These are phyloP conservation scores for Solanum peruvianum DNA, from an alignment of 257 asterid species.

Conservation along the genomic window DNA sequence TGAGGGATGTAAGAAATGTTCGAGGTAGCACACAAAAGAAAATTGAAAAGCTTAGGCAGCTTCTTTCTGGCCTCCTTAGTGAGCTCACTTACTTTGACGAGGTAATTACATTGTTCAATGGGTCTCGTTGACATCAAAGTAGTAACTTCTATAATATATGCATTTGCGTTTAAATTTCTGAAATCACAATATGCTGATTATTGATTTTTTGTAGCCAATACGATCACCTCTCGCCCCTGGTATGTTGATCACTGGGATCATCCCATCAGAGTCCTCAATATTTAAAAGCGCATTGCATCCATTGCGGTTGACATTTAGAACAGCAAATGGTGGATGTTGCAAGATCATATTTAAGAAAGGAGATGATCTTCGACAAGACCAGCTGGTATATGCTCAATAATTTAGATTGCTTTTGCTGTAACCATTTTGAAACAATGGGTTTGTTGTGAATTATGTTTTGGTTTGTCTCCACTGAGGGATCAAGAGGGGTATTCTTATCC, in stretches of 20 bases:
- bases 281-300: conserved; percentile 87
- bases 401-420: background rate
- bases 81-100: conserved; percentile 97
- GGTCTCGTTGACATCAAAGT: background rate
- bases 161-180: background rate
- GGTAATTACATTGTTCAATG: conserved; percentile 29
- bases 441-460: background rate
- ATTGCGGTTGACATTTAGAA: conserved; percentile 81
- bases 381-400: conserved; percentile 48
- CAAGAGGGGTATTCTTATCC: background rate
- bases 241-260: conserved; percentile 82
- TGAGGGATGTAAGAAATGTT: conserved; percentile 89
- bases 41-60: conserved; percentile 96
- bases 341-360: conserved; percentile 94
- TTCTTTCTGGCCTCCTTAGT: conserved; percentile 88
- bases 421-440: background rate
- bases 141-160: background rate
- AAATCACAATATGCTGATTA: background rate
- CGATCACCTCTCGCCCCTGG: conserved; percentile 88
- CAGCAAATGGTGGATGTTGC: conserved; percentile 81
- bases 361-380: conserved; percentile 98
- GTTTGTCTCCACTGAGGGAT: background rate
- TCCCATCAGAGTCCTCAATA: conserved; percentile 90
- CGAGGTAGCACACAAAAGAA: conserved; percentile 94
- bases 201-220: conserved; percentile 61